A percentile compares a stretch with the other conserved stretches of the same genome.
These are phyloP conservation scores for Podosphaera fusca DNA, from an alignment of 2,329 filamentous ascomycete species.

Conservation along the genomic window DNA sequence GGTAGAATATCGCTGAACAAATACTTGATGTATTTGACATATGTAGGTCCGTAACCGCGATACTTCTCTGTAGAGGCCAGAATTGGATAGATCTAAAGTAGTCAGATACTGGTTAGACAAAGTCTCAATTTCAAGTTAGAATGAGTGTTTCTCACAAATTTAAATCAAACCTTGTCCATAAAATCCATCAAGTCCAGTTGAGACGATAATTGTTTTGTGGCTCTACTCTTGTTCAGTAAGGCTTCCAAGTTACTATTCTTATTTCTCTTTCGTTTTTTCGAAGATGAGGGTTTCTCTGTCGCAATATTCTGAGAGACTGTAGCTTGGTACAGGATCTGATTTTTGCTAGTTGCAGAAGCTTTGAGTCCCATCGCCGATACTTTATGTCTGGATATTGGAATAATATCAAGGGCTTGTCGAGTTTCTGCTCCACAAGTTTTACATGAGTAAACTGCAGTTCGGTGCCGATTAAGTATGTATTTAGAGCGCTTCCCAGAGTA, in stretches of 20 bases:
- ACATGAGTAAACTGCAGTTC: slow-evolving; percentile 13
- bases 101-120: no score
- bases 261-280: slow-evolving; percentile 37
- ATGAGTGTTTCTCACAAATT: no score
- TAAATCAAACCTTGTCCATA: slow-evolving; percentile 16
- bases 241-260: slow-evolving; percentile 41
- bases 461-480: not conserved
- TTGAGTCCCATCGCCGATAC: no score
- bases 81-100: no score
- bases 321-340: not conserved
- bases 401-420: slow-evolving; percentile 2
- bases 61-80: no score
- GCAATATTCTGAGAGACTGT: not conserved
- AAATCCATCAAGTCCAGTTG: slow-evolving; percentile 19
- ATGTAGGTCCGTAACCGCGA: no score
- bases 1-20: no score
- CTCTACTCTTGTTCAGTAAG: slow-evolving; percentile 22
- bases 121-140: no score
- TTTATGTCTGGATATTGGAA: not conserved
- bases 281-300: not conserved
- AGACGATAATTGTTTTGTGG: slow-evolving; percentile 9
- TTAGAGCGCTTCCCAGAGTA: not conserved
- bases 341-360: not conserved
- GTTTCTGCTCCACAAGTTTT: slow-evolving; percentile 11
- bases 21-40: no score